phyloP scores from a whole-genome alignment of 1,284 basidiomycete species.

The Tranzscheliella williamsii region DNA sequence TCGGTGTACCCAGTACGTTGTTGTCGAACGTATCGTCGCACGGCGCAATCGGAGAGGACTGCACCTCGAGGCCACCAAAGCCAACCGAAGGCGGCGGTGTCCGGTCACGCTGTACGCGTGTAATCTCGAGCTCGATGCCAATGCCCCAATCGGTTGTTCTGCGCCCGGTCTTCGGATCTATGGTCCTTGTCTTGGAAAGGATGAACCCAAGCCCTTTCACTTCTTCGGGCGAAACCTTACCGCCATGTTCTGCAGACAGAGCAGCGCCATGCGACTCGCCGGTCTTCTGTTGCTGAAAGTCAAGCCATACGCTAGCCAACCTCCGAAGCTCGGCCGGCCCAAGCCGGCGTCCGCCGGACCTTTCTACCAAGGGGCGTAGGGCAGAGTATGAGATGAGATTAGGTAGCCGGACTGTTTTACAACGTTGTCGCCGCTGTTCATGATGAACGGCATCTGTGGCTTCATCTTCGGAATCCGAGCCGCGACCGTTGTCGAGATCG shows the following conservation, averaged over 20 bases:
- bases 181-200: constrained; percentile 26
- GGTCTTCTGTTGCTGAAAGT: constrained; percentile 8
- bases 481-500: constrained; percentile 9
- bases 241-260: too few relatives aligned
- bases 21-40: constrained; percentile 14
- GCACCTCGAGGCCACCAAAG: constrained; percentile 26
- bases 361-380: constrained; percentile 52
- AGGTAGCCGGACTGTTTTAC: constrained; percentile 39
- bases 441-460: not conserved
- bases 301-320: constrained; percentile 47
- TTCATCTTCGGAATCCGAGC: constrained; percentile 7
- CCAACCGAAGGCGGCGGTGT: constrained; percentile 32
- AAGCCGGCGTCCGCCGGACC: constrained; percentile 40
- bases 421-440: not conserved
- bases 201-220: constrained; percentile 47
- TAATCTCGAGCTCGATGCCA: constrained; percentile 47
- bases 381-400: constrained; percentile 48
- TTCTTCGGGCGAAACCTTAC: constrained; percentile 10
- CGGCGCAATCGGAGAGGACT: constrained; percentile 4
- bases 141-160: constrained; percentile 44
- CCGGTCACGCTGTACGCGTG: constrained; percentile 6
- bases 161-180: constrained; percentile 38
- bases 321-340: constrained; percentile 38
- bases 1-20: constrained; percentile 16
- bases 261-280: not conserved